A percentile compares a stretch with the other conserved stretches of the same genome.
Conservation (phyloP, 345 rosid species). For the Brassica rapa region DNA sequence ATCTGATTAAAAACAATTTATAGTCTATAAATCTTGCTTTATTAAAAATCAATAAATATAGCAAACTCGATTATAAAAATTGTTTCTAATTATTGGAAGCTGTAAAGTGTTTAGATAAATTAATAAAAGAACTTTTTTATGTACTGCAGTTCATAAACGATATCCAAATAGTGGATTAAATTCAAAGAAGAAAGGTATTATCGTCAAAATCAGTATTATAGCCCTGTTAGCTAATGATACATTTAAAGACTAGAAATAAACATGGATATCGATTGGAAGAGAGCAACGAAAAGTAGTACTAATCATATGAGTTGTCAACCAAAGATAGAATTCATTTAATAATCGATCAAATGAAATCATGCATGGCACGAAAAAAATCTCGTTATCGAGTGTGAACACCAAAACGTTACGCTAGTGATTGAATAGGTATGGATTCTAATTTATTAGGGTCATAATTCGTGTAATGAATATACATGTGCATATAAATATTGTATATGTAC, state of each 20-base stretch:
- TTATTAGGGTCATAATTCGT: constrained; percentile 6
- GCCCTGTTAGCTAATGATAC: background rate
- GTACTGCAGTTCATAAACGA: background rate
- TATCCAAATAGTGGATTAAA: background rate
- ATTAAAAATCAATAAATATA: background rate
- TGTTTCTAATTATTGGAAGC: background rate
- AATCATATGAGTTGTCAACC: constrained; percentile 24
- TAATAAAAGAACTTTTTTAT: background rate
- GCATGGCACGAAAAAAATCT: constrained; percentile 23
- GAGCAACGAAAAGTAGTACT: constrained; percentile 8
- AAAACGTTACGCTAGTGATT: constrained; percentile 1
- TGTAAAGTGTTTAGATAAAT: background rate
- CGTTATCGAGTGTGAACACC: constrained; percentile 16
- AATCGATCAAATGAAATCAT: constrained; percentile 26
- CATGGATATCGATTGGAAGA: background rate
- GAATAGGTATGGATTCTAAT: background rate
- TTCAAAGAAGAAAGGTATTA: background rate
- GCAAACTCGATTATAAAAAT: background rate
- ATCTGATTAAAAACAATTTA: background rate
- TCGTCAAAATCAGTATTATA: background rate
- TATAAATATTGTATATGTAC: background rate
- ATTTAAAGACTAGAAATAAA: background rate
- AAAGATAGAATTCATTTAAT: constrained; percentile 8
- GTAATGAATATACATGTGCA: background rate
- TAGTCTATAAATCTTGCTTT: background rate